A percentile compares a stretch with the other conserved stretches of the same genome.
Evolutionary conservation across 805 yeast genomes (phyloP).

Genomic region (Suhomyces vadensis): DNA sequence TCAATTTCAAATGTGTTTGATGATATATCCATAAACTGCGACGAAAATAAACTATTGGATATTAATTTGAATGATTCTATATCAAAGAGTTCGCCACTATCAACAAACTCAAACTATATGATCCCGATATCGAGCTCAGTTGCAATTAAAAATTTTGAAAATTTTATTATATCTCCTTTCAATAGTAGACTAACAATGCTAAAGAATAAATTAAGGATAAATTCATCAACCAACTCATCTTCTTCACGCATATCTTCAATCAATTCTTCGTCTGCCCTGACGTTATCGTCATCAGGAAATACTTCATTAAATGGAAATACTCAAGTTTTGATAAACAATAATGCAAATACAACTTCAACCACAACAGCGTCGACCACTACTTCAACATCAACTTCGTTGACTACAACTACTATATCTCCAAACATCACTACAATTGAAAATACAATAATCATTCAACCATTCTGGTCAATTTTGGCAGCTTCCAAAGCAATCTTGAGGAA

Average conservation of each 20-base stretch:
- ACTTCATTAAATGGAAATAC: background rate
- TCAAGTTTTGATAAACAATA: background rate
- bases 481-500: constrained; percentile 29
- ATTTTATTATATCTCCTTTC: constrained; percentile 14
- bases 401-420: constrained; percentile 13
- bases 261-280: background rate
- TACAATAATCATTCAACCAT: constrained; percentile 34
- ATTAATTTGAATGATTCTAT: constrained; percentile 11
- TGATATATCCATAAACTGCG: constrained; percentile 15
- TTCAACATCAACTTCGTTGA: constrained; percentile 12
- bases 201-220: constrained; percentile 10
- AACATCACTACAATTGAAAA: constrained; percentile 18
- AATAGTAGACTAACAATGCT: constrained; percentile 12
- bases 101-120: background rate
- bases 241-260: background rate
- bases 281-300: background rate
- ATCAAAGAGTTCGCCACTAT: background rate
- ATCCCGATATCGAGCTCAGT: constrained; percentile 9
- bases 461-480: constrained; percentile 46
- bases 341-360: constrained; percentile 9
- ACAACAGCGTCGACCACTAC: constrained; percentile 13
- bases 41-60: constrained; percentile 13
- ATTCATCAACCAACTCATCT: background rate
- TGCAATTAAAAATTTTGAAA: constrained; percentile 16
- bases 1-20: constrained; percentile 10